Percentiles rank a stretch among this genome's conserved stretches.
Conservation (phyloP, 1,139 yeast species). For the Pichia sp. region DNA sequence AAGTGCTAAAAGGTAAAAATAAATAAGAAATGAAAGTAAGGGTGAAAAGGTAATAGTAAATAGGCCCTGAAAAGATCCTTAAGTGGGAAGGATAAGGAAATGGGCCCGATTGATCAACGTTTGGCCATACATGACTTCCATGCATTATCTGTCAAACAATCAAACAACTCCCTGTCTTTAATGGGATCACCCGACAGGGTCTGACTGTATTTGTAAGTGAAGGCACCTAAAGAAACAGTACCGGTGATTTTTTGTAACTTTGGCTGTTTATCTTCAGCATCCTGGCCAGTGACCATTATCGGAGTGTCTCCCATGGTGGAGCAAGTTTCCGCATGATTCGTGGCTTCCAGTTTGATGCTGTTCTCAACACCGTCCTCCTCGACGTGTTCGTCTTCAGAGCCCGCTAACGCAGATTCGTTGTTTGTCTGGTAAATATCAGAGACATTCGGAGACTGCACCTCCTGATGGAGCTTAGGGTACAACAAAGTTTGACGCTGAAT, state of each 20-base stretch:
- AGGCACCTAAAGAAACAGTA: slow-evolving; percentile 12
- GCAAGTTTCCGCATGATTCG: background rate
- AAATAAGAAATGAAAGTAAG: background rate
- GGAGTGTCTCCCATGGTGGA: background rate
- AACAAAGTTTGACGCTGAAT: slow-evolving; percentile 8
- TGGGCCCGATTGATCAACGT: background rate
- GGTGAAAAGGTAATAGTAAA: background rate
- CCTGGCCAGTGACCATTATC: background rate
- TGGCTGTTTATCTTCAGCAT: background rate
- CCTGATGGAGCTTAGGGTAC: slow-evolving; percentile 11
- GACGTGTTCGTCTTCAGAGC: slow-evolving; percentile 2
- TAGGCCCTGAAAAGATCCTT: background rate
- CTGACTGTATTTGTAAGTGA: slow-evolving; percentile 17
- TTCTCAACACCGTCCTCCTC: background rate
- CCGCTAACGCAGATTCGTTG: background rate
- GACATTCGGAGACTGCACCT: slow-evolving; percentile 7
- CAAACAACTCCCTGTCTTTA: slow-evolving; percentile 16
- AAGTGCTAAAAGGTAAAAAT: background rate
- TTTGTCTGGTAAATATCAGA: slow-evolving; percentile 12
- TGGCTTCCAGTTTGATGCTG: background rate
- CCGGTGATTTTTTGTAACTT: slow-evolving; percentile 12
- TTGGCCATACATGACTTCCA: slow-evolving; percentile 18
- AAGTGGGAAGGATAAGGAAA: background rate
- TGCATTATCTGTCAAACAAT: slow-evolving; percentile 14
- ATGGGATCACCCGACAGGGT: slow-evolving; percentile 12